Percentiles rank a stretch among this genome's conserved stretches.
phyloP scores from a whole-genome alignment of 352 stramenopile genomes.

The Thalassiosira gravida region DNA sequence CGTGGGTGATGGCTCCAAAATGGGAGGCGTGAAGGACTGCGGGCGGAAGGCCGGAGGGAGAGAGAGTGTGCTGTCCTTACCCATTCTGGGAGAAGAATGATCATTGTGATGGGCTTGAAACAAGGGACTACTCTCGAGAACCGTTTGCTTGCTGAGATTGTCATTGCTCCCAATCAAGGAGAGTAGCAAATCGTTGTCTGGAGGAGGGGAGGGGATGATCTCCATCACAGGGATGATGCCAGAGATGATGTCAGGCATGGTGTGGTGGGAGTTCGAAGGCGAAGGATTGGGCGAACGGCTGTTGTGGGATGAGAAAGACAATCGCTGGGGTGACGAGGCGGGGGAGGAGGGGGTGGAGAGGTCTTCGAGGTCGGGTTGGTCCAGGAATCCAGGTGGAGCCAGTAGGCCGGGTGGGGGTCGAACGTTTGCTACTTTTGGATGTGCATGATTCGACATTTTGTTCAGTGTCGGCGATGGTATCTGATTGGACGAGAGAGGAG shows the following conservation, averaged over 20 bases:
- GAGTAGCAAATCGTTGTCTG: slow-evolving; percentile 43
- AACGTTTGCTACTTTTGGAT: slow-evolving; percentile 10
- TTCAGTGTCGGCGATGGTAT: slow-evolving; percentile 16
- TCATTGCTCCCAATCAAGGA: slow-evolving; percentile 20
- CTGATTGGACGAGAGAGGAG: slow-evolving; percentile 9
- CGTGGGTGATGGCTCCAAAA: slow-evolving; percentile 27
- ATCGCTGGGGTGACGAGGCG: slow-evolving; percentile 25
- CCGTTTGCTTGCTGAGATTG: too few relatives aligned
- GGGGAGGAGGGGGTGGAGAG: slow-evolving; percentile 19
- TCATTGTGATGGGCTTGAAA: slow-evolving; percentile 24
- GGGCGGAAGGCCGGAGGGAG: slow-evolving; percentile 26
- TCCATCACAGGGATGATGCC: slow-evolving; percentile 24
- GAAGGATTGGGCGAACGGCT: slow-evolving; percentile 4
- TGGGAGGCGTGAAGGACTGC: slow-evolving; percentile 39
- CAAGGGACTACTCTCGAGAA: slow-evolving; percentile 22
- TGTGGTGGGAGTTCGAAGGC: too few relatives aligned
- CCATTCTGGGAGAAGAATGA: slow-evolving; percentile 19
- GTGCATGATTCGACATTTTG: slow-evolving; percentile 5
- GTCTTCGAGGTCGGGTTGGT: slow-evolving; percentile 20
- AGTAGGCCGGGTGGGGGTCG: slow-evolving; percentile 75
- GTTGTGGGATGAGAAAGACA: slow-evolving; percentile 11
- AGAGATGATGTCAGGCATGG: slow-evolving; percentile 13
- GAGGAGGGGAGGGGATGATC: slow-evolving; percentile 21
- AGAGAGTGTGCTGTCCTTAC: slow-evolving; percentile 15
- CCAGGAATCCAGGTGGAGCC: slow-evolving; percentile 74